Base-by-base conservation (phyloP, 192 early-diverging fungal genomes). In the Coemansia sp. region DNA sequence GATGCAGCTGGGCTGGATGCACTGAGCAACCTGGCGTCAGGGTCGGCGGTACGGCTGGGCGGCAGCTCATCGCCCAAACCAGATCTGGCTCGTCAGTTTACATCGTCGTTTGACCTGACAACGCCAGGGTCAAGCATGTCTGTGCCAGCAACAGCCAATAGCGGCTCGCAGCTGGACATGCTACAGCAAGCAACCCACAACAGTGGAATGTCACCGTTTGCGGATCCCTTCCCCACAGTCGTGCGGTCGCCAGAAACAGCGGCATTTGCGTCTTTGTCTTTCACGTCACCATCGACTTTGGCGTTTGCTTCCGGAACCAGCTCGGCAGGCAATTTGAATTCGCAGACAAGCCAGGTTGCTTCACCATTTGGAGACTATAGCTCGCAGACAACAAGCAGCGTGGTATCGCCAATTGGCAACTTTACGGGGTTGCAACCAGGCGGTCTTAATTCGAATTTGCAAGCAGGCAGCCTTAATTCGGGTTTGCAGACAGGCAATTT, bases 1-100 rank as follows among this genome's bases (percentile, higher is more conserved):
- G 77, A 80, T 38, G 77, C 72, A 3, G 77, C 77, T 7, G 77
- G 77, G 6, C 72, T 80, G 31, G 77, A 80, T 52, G 72, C 77
- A 10, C 64, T 80, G 35, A 65, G 67, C 71, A 79, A 60, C 37
- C 57, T 79, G 58, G 47, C 62, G 14, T 71, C 73, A 8, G 37
- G 65, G 39, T 38, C 49, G 48, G 53, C 63, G 39, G 62, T 23
- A 14, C 67, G 64, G 49, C 19, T 45, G 11, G 41, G 54, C 39
- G 49, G 68, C 35, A 68, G 41, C 19, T 16, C 17, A 45, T 74
- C 77, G 64, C 71, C 77, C 3, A 56, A 56, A 52, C 68, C 77
- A 0, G 76, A 73, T 1, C 23, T 80, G 61, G 52, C 64, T 68
- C 77, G 77, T 35, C 71, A 80, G 57, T 80, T 80, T 53, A 74